Evolutionary conservation across 495 filamentous ascomycete genomes (phyloP).

Genomic region (Tuber magnatum): DNA sequence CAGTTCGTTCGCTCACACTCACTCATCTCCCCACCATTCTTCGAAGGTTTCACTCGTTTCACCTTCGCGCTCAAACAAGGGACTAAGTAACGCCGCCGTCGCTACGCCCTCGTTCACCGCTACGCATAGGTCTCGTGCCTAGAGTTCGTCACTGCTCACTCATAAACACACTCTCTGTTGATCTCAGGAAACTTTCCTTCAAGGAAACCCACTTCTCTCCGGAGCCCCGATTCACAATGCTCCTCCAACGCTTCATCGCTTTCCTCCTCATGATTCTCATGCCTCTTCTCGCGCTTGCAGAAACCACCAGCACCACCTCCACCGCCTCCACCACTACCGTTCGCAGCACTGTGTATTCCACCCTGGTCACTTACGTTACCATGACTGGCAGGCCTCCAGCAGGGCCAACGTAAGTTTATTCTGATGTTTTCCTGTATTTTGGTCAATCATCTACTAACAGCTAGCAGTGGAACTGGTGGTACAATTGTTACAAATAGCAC

Average conservation of each 20-base stretch:
- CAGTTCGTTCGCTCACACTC: not conserved
- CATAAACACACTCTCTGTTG: not conserved
- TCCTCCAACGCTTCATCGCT: slow-evolving; percentile 23
- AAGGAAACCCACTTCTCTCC: slow-evolving; percentile 11
- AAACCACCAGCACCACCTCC: not conserved
- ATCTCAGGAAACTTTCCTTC: slow-evolving; percentile 9
- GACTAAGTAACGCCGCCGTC: not conserved
- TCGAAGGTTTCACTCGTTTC: slow-evolving; percentile 23
- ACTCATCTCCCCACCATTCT: not conserved
- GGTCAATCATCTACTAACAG: not conserved
- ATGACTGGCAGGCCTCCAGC: slow-evolving; percentile 25
- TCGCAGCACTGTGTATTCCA: slow-evolving; percentile 23
- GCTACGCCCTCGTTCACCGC: not conserved
- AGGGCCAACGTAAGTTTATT: slow-evolving; percentile 10
- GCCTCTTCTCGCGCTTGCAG: slow-evolving; percentile 24
- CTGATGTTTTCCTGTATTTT: not conserved
- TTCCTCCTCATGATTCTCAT: slow-evolving; percentile 27
- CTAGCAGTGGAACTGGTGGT: not conserved
- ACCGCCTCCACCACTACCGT: slow-evolving; percentile 22
- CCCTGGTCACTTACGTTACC: slow-evolving; percentile 19
- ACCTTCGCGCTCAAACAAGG: slow-evolving; percentile 2
- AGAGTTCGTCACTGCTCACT: not conserved
- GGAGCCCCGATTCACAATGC: slow-evolving; percentile 16
- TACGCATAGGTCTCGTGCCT: not conserved
- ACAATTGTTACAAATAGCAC: slow-evolving; percentile 12